phyloP scores from a whole-genome alignment of 768 basidiomycete genomes.

The Boletus vinaceobasis region DNA sequence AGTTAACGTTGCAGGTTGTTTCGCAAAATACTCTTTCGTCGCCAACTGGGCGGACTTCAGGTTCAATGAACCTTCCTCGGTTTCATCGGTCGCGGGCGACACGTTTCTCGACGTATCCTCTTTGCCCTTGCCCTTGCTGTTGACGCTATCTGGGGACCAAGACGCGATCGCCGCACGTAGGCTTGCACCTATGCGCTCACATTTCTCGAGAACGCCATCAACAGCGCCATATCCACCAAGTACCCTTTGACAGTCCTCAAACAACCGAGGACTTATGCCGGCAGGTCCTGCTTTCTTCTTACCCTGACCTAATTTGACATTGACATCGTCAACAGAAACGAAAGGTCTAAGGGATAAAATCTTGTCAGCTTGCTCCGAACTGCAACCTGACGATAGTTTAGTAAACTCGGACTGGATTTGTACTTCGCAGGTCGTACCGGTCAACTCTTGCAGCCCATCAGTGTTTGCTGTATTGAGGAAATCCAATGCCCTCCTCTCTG shows the following conservation, averaged over 20 bases:
- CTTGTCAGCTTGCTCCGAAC: conserved; percentile 70
- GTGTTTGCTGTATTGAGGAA: conserved; percentile 64
- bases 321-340: conserved; percentile 68
- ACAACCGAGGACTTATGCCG: conserved; percentile 85
- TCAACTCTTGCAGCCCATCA: conserved; percentile 70
- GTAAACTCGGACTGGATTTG: neutral
- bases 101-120: conserved; percentile 25
- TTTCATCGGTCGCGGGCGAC: conserved; percentile 31
- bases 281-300: conserved; percentile 80
- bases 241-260: conserved; percentile 85
- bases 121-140: conserved; percentile 38
- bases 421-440: conserved; percentile 45
- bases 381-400: conserved; percentile 55
- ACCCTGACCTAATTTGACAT: conserved; percentile 73
- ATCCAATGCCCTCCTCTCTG: conserved; percentile 53
- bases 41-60: conserved; percentile 45
- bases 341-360: conserved; percentile 83
- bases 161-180: conserved; percentile 72
- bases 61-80: conserved; percentile 62
- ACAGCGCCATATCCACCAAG: conserved; percentile 84
- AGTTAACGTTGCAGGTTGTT: conserved; percentile 68
- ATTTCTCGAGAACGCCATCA: conserved; percentile 83
- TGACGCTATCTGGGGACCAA: conserved; percentile 52
- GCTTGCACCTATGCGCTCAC: conserved; percentile 78
- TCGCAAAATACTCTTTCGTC: conserved; percentile 63